Evolutionary conservation across 371 early-diverging fungal species (phyloP).

Genomic region (Blakeslea trispora): DNA sequence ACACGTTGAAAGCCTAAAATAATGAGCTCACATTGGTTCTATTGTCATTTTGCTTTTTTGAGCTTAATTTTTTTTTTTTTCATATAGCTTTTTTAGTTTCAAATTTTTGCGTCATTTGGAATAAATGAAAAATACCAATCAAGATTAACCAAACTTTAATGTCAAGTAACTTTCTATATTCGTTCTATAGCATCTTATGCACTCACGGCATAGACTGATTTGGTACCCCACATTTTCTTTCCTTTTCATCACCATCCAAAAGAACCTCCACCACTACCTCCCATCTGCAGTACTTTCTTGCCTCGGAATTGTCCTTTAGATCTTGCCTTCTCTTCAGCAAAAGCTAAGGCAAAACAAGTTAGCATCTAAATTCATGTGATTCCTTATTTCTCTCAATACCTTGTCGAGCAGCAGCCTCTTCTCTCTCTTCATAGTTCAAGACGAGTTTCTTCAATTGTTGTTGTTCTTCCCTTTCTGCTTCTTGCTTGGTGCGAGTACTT

Average conservation of each 20-base stretch:
- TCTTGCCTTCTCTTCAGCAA: constrained; percentile 38
- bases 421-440: constrained; percentile 86
- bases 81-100: too few species aligned
- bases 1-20: too few species aligned
- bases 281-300: constrained; percentile 40
- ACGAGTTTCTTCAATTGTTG: constrained; percentile 89
- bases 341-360: constrained; percentile 23
- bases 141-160: too few species aligned
- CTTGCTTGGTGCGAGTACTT: constrained; percentile 80
- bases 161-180: too few species aligned
- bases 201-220: background rate
- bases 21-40: too few species aligned
- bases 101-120: too few species aligned
- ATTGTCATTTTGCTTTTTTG: too few species aligned
- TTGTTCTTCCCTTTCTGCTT: constrained; percentile 87
- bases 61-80: too few species aligned
- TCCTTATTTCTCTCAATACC: constrained; percentile 24
- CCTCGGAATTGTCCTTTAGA: constrained; percentile 32
- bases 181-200: background rate
- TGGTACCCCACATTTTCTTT: background rate
- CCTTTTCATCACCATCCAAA: constrained; percentile 16
- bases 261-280: constrained; percentile 36
- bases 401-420: constrained; percentile 66
- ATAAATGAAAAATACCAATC: too few species aligned
- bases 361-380: background rate